Conservation (phyloP, 2,329 filamentous ascomycete species). For the Pseudomassariella vexata region DNA sequence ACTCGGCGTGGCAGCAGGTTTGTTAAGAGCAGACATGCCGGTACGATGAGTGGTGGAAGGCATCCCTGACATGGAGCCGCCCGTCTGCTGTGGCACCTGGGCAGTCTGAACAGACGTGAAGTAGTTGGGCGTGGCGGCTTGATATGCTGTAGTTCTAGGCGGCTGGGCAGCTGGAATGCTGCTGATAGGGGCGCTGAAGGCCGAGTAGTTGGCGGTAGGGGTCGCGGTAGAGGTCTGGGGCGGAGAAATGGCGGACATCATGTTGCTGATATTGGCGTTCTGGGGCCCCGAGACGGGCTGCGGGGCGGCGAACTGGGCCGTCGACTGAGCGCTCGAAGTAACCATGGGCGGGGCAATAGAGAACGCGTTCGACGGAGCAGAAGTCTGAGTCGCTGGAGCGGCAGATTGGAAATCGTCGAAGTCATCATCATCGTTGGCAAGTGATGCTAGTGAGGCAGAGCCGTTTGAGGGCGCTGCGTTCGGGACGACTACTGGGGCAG, state of each 20-base stretch:
- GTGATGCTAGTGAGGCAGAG: constrained; percentile 39
- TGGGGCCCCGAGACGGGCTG: constrained; percentile 81
- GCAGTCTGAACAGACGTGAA: constrained; percentile 89
- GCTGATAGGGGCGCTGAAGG: constrained; percentile 47
- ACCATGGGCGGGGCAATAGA: constrained; percentile 41
- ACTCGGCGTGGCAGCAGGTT: constrained; percentile 35
- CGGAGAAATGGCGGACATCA: constrained; percentile 80
- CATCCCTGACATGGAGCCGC: constrained; percentile 18
- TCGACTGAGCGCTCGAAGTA: constrained; percentile 46
- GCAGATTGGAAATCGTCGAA: constrained; percentile 98
- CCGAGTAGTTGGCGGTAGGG: constrained; percentile 58
- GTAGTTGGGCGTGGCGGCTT: constrained; percentile 84
- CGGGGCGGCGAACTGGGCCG: constrained; percentile 71
- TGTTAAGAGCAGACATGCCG: constrained; percentile 34
- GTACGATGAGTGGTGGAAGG: constrained; percentile 7
- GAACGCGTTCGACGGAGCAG: constrained; percentile 37
- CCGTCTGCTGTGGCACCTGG: constrained; percentile 28
- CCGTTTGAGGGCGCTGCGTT: constrained; percentile 38
- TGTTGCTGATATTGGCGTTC: constrained; percentile 71
- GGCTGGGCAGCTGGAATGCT: constrained; percentile 34
- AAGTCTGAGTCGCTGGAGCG: constrained; percentile 45
- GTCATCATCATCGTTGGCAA: constrained; percentile 71
- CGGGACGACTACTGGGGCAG: constrained; percentile 34
- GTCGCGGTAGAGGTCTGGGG: constrained; percentile 51
- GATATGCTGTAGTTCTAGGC: constrained; percentile 59